Percentiles rank a stretch among this genome's conserved stretches.
Conservation (phyloP, 495 filamentous ascomycete genomes). For the Paragyromitra xinjiangensis region DNA sequence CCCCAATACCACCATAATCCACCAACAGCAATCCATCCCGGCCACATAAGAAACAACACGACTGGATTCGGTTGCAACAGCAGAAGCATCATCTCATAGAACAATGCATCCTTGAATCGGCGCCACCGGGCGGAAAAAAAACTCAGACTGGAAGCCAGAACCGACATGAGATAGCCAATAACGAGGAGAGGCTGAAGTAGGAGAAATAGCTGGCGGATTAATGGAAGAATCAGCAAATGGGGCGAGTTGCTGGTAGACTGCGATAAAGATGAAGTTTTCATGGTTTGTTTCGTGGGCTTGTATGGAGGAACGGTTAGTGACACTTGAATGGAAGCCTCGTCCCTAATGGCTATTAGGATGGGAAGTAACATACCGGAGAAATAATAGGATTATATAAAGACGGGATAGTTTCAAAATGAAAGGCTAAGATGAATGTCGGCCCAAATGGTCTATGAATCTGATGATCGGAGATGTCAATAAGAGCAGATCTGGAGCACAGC, state of each 20-base stretch:
- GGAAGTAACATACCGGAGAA: neutral
- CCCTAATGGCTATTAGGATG: neutral
- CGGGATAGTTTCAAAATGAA: neutral
- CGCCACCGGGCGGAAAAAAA: slow-evolving; percentile 31
- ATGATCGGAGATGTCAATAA: slow-evolving; percentile 5
- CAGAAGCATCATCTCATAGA: slow-evolving; percentile 54
- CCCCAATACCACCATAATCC: slow-evolving; percentile 48
- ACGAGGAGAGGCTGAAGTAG: slow-evolving; percentile 11
- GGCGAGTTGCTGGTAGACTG: neutral
- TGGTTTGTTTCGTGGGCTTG: neutral
- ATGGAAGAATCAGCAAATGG: slow-evolving; percentile 7
- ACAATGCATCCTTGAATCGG: slow-evolving; percentile 50
- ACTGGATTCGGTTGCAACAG: slow-evolving; percentile 53
- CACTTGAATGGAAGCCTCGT: neutral
- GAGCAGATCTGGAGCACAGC: neutral
- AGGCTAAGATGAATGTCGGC: neutral
- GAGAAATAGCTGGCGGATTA: slow-evolving; percentile 32
- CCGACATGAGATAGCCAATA: slow-evolving; percentile 14
- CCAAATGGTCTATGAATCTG: neutral
- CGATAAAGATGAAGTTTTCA: neutral
- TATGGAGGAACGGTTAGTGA: neutral
- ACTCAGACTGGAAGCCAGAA: neutral
- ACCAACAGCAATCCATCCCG: slow-evolving; percentile 55
- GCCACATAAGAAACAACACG: slow-evolving; percentile 54
- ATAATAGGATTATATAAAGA: neutral